Conservation (phyloP, 305 asterid genomes). For the Plantago coronopus region DNA sequence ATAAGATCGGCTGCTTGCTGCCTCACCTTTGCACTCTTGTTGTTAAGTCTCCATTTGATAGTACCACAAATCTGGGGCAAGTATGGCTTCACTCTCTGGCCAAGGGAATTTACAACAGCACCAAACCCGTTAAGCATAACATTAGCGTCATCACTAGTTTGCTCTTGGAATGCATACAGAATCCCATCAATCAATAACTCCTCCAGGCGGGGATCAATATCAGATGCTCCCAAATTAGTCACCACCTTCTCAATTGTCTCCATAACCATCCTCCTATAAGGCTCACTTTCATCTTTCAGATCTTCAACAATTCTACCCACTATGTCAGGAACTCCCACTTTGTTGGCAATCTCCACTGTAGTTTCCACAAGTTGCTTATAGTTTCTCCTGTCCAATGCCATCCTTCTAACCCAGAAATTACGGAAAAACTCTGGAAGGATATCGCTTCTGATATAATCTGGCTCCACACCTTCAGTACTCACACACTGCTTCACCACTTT, state of each 20-base stretch:
- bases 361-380: conserved; percentile 95
- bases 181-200: conserved; percentile 94
- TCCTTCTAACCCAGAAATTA: conserved; percentile 92
- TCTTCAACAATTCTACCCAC: conserved; percentile 94
- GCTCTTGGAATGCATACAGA: conserved; percentile 94
- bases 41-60: conserved; percentile 87
- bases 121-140: conserved; percentile 98
- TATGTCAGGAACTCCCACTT: conserved; percentile 92
- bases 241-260: conserved; percentile 99
- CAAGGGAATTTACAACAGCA: conserved; percentile 93
- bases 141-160: conserved; percentile 93
- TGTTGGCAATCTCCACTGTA: conserved; percentile 93
- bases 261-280: conserved; percentile 97
- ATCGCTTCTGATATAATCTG: conserved; percentile 78
- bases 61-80: conserved; percentile 97
- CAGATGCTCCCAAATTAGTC: conserved; percentile 80
- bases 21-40: conserved; percentile 90
- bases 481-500: conserved; percentile 99
- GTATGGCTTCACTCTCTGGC: conserved; percentile 81
- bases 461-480: conserved; percentile 95
- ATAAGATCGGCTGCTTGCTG: conserved; percentile 95
- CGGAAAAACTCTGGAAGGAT: conserved; percentile 95
- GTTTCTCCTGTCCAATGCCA: conserved; percentile 94
- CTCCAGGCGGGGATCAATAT: conserved; percentile 84
- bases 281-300: conserved; percentile 93